Percentiles rank a stretch among this genome's conserved stretches.
Evolutionary conservation across 2,329 filamentous ascomycete species (phyloP).

Genomic region (Epichloe glyceriae): DNA sequence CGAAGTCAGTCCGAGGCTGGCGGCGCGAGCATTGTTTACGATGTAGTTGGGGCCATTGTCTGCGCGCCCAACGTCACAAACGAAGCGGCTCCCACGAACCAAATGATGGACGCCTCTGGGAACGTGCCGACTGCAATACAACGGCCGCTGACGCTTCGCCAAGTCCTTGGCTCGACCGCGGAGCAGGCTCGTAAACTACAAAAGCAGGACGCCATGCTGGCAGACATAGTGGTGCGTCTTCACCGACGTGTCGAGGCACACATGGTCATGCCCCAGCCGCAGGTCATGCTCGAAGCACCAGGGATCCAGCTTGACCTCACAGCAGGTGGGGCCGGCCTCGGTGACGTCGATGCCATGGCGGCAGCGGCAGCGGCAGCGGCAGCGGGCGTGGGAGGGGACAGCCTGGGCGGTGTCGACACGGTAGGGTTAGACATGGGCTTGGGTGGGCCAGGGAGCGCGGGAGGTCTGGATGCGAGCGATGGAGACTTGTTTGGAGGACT

Average conservation of each 20-base stretch:
- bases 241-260: conserved; percentile 54
- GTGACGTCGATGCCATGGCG: conserved; percentile 29
- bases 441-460: conserved; percentile 21
- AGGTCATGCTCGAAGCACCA: conserved; percentile 28
- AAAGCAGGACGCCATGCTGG: conserved; percentile 40
- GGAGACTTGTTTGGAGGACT: conserved; percentile 26
- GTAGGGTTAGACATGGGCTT: conserved; percentile 34
- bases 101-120: conserved; percentile 21
- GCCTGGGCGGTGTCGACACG: conserved; percentile 25
- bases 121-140: conserved; percentile 26
- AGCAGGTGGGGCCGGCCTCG: conserved; percentile 24
- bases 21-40: conserved; percentile 49
- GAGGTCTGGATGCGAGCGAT: conserved; percentile 20
- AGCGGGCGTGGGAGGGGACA: conserved; percentile 27
- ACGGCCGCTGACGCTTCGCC: conserved; percentile 42
- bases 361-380: conserved; percentile 21
- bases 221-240: conserved; percentile 50
- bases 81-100: conserved; percentile 19
- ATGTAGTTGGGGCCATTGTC: conserved; percentile 55
- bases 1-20: conserved; percentile 46
- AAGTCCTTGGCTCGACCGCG: conserved; percentile 44
- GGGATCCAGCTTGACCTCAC: conserved; percentile 29
- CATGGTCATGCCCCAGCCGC: conserved; percentile 32
- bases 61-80: conserved; percentile 50
- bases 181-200: conserved; percentile 44